Base-by-base conservation (phyloP, 1,284 basidiomycete genomes). In the Pseudozyma hubeiensis region DNA sequence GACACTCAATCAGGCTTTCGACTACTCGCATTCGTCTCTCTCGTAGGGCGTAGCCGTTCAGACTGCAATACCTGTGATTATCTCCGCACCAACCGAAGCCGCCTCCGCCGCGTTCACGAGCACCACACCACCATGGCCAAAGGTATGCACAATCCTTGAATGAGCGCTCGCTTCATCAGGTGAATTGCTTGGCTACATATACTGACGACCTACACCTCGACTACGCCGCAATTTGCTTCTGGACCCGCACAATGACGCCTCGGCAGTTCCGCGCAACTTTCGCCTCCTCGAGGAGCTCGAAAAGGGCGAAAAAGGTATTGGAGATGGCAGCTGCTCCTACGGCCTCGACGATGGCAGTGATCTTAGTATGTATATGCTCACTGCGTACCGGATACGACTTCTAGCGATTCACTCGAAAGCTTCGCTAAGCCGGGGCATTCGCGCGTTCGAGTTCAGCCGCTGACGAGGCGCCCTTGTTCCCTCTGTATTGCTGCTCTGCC, bases 261-360 rank as follows among this genome's bases (percentile, higher is more conserved):
- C 48, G n/a, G 24, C 77, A 98, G 96, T 98, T 69, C 96, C 96
- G 41, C 89, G 96, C 82, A 97, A 94, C 86, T 99, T 99, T 87
- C 90, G 93, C 60, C 90, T 99, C 45, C 75, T 84, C 31, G 82
- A 97, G 86, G 95, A 99, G 88, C 91, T 99, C 77, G 96, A 99
- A 87, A 98, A 98, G 87, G 96, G 97, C 80, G 96, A 99, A 88
- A 99, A 99, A 86, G 96, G 97, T 50, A 94, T 99, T 83, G 96
- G 96, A 72, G 96, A 98, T 87, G 96, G 95, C 64, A 93, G 92
- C 39, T 97, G 94, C 87, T 95, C 93, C 34, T 98, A 98, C 81
- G 95, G 95, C 60, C 77, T 84, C 17, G 82, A 81, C 34, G 82
- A 83, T 35, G 77, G 76, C 34, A 78, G 67, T 37, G 82, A 84